phyloP scores from a whole-genome alignment of 1,284 basidiomycete species.

The Acaromyces ingoldii region DNA sequence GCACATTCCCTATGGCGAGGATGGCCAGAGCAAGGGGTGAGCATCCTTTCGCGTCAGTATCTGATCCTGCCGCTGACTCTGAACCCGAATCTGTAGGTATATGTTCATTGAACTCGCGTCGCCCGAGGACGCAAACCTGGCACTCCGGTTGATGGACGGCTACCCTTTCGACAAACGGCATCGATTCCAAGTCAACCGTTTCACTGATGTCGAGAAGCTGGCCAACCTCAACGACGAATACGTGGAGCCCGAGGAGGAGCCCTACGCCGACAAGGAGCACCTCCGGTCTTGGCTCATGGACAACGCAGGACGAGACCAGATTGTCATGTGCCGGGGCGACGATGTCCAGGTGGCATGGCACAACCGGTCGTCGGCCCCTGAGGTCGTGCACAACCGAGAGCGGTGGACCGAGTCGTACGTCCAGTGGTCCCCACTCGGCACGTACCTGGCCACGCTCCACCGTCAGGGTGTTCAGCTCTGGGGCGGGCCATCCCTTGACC shows the following conservation, averaged over 20 bases:
- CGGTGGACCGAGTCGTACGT: constrained; percentile 98
- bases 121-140: constrained; percentile 73
- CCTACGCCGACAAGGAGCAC: constrained; percentile 79
- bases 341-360: constrained; percentile 92
- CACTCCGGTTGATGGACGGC: constrained; percentile 74
- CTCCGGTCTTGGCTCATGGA: constrained; percentile 92
- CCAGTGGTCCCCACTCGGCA: constrained; percentile 94
- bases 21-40: constrained; percentile 51
- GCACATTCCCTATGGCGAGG: constrained; percentile 52
- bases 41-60: background rate
- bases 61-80: too few species aligned
- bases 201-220: constrained; percentile 86
- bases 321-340: constrained; percentile 86
- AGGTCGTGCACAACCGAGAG: constrained; percentile 65
- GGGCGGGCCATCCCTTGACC: constrained; percentile 85
- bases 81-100: constrained; percentile 58
- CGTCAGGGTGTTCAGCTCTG: constrained; percentile 92
- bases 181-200: constrained; percentile 81
- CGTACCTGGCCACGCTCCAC: constrained; percentile 88
- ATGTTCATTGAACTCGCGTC: constrained; percentile 83
- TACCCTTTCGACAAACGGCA: constrained; percentile 89
- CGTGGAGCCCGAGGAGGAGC: constrained; percentile 70
- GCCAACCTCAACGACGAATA: constrained; percentile 76
- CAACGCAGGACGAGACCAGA: constrained; percentile 86
- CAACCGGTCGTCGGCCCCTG: constrained; percentile 79